Evolutionary conservation across 495 filamentous ascomycete species (phyloP), one percentile per base, ranked within the genome.

Genomic region (Aspergillus asperescens): DNA sequence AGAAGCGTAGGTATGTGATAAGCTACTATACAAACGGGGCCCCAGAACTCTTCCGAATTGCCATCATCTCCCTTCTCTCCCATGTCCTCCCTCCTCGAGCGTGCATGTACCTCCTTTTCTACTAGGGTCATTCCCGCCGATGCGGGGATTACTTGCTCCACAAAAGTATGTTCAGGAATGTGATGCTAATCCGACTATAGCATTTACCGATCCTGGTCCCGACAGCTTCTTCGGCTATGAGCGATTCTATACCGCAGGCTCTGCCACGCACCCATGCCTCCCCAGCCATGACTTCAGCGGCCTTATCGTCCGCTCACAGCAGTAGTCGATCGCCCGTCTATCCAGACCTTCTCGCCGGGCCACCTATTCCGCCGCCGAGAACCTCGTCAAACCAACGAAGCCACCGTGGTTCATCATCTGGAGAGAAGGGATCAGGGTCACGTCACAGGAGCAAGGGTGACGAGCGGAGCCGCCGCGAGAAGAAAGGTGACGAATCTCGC

Each of bases 201-300:
- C 59, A 54, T 54, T 55, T 59, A 45, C 60, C 59, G 46, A 58
- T 55, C 54, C 61, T 50, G 61, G 65, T 57, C 60, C 55, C 56
- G 49, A 63, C 70, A 67, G 64, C 57, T 65, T 69, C 57, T 60
- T 66, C 62, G 66, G 67, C 71, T 68, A 76, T 76, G 73, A 75
- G 61, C 68, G 65, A 67, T 62, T 57, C 66, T 37, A 63, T 50
- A 60, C 60, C 64, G 54, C 68, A 66, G 60, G 58, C 66, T 40
- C 51, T 69, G 54, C 67, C 68, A 45, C 65, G 61, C 35, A 56
- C 67, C 42, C 63, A 68, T 66, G 55, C 63, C 37, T 60, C 69
- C 25, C 58, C 71, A 51, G 54, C 56, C 49, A 55, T 68, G 40
- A 62, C 58, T 40, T 52, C 65, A 22, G 44, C 64, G 32, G 61